Evolutionary conservation across 768 basidiomycete genomes (phyloP), one percentile per base, ranked within the genome.

Genomic region (Trametes maxima): DNA sequence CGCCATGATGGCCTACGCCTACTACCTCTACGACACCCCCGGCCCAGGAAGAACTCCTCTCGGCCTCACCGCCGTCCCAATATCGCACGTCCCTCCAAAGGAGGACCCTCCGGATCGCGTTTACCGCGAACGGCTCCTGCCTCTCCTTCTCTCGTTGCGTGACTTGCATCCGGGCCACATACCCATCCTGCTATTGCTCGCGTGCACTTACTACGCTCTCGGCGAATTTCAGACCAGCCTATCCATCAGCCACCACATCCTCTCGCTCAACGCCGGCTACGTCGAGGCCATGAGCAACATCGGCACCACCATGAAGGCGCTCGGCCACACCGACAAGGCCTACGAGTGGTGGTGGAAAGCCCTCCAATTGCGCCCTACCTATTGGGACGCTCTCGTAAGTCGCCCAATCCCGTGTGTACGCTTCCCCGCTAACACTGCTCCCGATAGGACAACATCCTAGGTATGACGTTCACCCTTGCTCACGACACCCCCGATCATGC

Each of bases 221-320:
- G 75, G 74, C 2, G 71, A 77, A 37, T 69, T 69, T 33, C 67
- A 72, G 16, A 54, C 66, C 13, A 72, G 73, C 57, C 54, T 77
- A 2, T 45, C 60, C 13, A 58, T 71, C 46, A 76, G 74, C 64
- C 65, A 70, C 28, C 71, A 74, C n/a, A 77, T 78, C 21, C 68
- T 79, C 33, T 24, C 60, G 44, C 60, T 71, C 13, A 67, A 74
- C 39, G 62, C 71, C 0, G 63, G 69, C 25, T 72, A 63, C 35
- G 68, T 71, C 46, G 78, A 79, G 62, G 76, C 77, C 17, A 76
- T 79, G 77, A 73, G 67, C 45, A 79, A 79, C 59, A 74, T 78
- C 35, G 78, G 77, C 8, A 74, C 74, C 25, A 72, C 75, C 13
- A 60, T 74, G 55, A 68, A 71, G 21, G 73, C 73, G 8, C 67